Base-by-base conservation (phyloP, 2,329 filamentous ascomycete genomes). In the Biscogniauxia sp. region DNA sequence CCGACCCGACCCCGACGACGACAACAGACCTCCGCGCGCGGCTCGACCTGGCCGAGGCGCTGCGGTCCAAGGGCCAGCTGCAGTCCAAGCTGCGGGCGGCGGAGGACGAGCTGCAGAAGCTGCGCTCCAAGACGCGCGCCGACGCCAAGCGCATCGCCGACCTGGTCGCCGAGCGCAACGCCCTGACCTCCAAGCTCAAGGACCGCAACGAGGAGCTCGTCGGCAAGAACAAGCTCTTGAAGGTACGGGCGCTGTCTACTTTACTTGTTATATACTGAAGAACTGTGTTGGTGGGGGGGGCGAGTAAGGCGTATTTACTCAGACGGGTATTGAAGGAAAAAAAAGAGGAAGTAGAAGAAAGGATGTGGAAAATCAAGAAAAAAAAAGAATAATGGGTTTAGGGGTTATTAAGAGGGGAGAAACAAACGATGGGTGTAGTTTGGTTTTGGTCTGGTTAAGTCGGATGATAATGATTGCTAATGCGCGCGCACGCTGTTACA, bases 161-260 rank as follows among this genome's bases (percentile, higher is more conserved):
- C 20, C 78, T 96, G 19, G 84, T 86, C 20, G 77, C 80, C 23
- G 88, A 93, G 69, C 84, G 86, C 37, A 80, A 82, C 19, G 76
- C 80, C 1, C 78, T 95, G 19, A 80, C 84, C 55, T 82, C 86
- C 51, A 88, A 88, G 64, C 78, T 96, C 50, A 88, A 85, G 64
- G 94, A 97, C 74, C 82, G 90, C 28, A 92, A 96, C 63, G 91
- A 96, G 69, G 95, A 98, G 79, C 77, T 97, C 32, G 85, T 83
- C 59, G 91, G 88, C 61, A 97, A 97, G 80, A 87, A 88, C 32
- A 92, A 93, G 73, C 78, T 97, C 65, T 83, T 96, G 2, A 89
- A 93, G 80, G 88, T 89, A 76, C 54, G 79, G 70, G 15, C n/a
- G n/a, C 23, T 23, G 23, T 23, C 2, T 5, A 23, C 23, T 23